phyloP scores from a whole-genome alignment of 2,329 filamentous ascomycete species.

The Phaeophleospora eucalypticola region DNA sequence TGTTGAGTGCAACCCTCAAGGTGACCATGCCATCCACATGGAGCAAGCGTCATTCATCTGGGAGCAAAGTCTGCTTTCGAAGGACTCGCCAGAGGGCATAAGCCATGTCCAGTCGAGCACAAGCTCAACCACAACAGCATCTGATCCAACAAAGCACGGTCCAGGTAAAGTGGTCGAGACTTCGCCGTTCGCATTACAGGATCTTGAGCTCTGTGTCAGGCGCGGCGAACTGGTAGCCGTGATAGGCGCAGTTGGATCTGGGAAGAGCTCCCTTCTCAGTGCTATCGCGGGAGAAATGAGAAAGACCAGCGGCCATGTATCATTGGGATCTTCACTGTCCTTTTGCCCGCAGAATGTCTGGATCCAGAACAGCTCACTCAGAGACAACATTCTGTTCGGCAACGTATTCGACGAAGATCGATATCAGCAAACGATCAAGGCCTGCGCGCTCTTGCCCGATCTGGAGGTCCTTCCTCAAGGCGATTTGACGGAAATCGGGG shows the following conservation, averaged over 20 bases:
- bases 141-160: too few relatives aligned
- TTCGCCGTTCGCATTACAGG: too few relatives aligned
- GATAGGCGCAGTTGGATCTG: slow-evolving; percentile 85
- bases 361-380: slow-evolving; percentile 89
- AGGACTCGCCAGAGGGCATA: too few relatives aligned
- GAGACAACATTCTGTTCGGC: slow-evolving; percentile 87
- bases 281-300: slow-evolving; percentile 94
- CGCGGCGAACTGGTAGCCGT: slow-evolving; percentile 65
- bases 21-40: too few relatives aligned
- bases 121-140: too few relatives aligned
- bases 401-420: slow-evolving; percentile 67
- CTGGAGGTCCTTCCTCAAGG: slow-evolving; percentile 88
- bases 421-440: slow-evolving; percentile 80
- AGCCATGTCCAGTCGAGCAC: too few relatives aligned
- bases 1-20: too few relatives aligned
- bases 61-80: too few relatives aligned
- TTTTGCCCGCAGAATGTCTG: slow-evolving; percentile 97
- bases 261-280: slow-evolving; percentile 84
- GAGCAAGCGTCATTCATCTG: too few relatives aligned
- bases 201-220: too few relatives aligned
- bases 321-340: slow-evolving; percentile 72
- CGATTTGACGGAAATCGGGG: slow-evolving; percentile 88
- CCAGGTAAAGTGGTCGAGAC: too few relatives aligned
- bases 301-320: slow-evolving; percentile 68
- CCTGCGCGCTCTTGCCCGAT: slow-evolving; percentile 80